Conservation (phyloP, 225 moss, liverwort and hornwort species). For the Physcomitrium patens region DNA sequence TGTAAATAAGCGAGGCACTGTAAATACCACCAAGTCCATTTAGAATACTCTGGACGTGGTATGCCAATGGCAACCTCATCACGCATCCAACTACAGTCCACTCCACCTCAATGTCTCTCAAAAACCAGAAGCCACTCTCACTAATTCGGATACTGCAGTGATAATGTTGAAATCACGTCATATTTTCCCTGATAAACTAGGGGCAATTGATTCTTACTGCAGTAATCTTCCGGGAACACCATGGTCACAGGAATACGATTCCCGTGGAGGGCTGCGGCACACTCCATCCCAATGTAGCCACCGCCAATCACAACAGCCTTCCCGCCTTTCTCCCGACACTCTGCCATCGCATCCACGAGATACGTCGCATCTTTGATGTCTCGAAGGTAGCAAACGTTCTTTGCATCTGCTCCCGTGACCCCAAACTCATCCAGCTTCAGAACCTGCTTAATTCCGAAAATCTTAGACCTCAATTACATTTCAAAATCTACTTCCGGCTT, state of each 20-base stretch:
- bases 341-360: constrained; percentile 67
- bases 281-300: constrained; percentile 99
- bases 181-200: no score
- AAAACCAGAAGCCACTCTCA: no score
- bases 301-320: constrained; percentile 95
- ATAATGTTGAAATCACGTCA: no score
- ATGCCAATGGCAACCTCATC: background rate
- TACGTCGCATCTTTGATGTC: constrained; percentile 68
- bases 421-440: constrained; percentile 98
- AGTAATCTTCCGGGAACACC: constrained; percentile 92
- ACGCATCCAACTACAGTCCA: background rate
- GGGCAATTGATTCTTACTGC: constrained; percentile 54
- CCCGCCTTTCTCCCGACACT: constrained; percentile 63
- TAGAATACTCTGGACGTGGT: background rate
- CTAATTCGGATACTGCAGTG: no score
- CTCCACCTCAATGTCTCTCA: background rate
- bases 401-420: constrained; percentile 70
- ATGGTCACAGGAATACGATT: constrained; percentile 86
- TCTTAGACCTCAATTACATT: constrained; percentile 29
- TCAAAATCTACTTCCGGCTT: constrained; percentile 7
- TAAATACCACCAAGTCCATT: background rate
- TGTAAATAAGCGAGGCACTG: constrained; percentile 72
- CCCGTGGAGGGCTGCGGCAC: constrained; percentile 83
- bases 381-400: constrained; percentile 90
- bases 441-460: constrained; percentile 52